Base-by-base conservation (phyloP, 2,329 filamentous ascomycete genomes). In the Aspergillus hortae region DNA sequence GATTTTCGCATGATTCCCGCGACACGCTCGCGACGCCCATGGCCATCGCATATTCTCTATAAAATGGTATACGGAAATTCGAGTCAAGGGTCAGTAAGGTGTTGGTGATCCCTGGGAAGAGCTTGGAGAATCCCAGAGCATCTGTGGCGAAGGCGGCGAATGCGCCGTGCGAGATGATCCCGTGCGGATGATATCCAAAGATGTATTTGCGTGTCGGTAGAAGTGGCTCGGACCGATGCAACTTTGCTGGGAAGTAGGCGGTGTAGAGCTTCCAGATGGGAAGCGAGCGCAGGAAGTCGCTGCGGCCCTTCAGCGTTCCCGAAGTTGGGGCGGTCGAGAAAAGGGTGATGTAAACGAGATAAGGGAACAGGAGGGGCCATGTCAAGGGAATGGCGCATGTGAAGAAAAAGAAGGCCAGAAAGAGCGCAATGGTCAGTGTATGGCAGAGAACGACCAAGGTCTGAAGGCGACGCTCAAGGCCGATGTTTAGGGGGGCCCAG, bases 91-190 rank as follows among this genome's bases (percentile, higher is more conserved):
- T 99, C 32, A 97, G 78, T 19, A 97, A 77, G 6, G 89, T 92
- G 73, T 97, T 97, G 43, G 89, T 96, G 70, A 99, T 96, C 54
- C 91, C 92, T 0, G 94, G 94, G 64, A 96, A 99, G 55, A 95
- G 83, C 51, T 89, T 84, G 0, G 83, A 80, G 70, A 96, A 97
- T 0, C 90, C 90, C 0, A 96, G 80, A 0, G 90, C 90, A 62
- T 96, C 92, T 0, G 92, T 97, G 4, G 81, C 89, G 66, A 97
- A 97, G 4, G 92, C 89, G 4, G 86, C 89, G 75, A 92, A 96
- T 0, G 92, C 92, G n/a, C 92, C 94, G 63, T 96, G 90, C 4
- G 89, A 94, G 65, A 99, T 96, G 70, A 99, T 97, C 21, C 94
- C 92, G 67, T 99, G 94, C 0, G 94, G 94, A 64, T 97, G 94